phyloP scores from a whole-genome alignment of 2,329 filamentous ascomycete species.

The Capronia americana region DNA sequence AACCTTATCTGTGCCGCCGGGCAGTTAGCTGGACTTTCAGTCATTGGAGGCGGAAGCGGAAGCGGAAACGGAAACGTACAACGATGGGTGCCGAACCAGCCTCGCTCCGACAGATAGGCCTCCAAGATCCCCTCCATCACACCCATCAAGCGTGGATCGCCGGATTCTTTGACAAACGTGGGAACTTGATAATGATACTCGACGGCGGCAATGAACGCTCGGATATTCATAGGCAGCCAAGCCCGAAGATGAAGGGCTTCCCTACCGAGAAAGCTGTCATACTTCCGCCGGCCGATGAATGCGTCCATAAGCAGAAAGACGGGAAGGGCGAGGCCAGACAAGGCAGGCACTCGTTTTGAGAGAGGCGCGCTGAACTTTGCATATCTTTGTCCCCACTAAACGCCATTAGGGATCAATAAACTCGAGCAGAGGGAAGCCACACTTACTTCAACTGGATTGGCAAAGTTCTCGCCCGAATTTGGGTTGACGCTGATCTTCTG shows the following conservation, averaged over 20 bases:
- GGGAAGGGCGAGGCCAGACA: constrained; percentile 28
- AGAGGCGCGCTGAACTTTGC: constrained; percentile 31
- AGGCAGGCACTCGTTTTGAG: constrained; percentile 28
- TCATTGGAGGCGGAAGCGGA: neutral
- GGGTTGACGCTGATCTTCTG: constrained; percentile 32
- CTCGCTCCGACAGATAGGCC: constrained; percentile 28
- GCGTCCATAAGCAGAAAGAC: constrained; percentile 32
- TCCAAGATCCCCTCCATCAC: constrained; percentile 32
- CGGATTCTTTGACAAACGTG: constrained; percentile 27
- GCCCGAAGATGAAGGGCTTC: constrained; percentile 27
- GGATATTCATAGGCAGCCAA: constrained; percentile 30
- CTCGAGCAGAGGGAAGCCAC: neutral
- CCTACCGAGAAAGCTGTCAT: constrained; percentile 23
- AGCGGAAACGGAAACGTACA: constrained; percentile 8
- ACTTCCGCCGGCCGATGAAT: constrained; percentile 25
- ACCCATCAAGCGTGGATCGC: constrained; percentile 28
- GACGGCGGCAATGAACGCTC: constrained; percentile 30
- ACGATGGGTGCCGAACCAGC: constrained; percentile 30
- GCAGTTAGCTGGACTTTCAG: neutral
- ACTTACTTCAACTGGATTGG: constrained; percentile 31
- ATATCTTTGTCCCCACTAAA: constrained; percentile 31
- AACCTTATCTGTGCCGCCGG: constrained; percentile 23
- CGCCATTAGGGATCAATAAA: constrained; percentile 2
- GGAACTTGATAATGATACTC: constrained; percentile 31
- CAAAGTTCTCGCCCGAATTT: constrained; percentile 31